These are phyloP conservation scores for Brassica carinata DNA, from an alignment of 345 rosid species.

Conservation along the genomic window DNA sequence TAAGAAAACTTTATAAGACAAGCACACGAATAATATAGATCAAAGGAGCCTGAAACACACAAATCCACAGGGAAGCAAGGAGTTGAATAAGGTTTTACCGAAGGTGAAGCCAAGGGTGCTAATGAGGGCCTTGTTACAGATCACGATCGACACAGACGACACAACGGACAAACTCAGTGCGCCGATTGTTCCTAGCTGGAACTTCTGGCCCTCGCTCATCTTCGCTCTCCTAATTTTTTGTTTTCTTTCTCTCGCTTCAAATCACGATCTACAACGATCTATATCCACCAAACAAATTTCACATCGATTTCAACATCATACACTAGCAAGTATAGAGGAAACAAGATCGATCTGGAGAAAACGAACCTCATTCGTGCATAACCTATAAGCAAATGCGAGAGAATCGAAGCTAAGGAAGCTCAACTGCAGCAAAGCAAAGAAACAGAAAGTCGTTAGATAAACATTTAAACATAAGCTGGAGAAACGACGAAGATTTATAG, in stretches of 20 bases:
- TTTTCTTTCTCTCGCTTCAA: conserved; percentile 36
- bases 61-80: not conserved
- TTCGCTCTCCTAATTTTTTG: conserved; percentile 29
- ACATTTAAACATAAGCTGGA: not conserved
- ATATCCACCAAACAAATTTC: conserved; percentile 7
- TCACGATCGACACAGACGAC: conserved; percentile 96
- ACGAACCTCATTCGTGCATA: conserved; percentile 31
- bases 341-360: conserved; percentile 32
- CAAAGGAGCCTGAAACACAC: not conserved
- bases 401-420: conserved; percentile 31
- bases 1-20: not conserved
- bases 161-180: conserved; percentile 93
- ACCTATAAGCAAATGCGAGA: conserved; percentile 8
- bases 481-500: conserved; percentile 23
- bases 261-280: conserved; percentile 37
- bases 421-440: conserved; percentile 29
- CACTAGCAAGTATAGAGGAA: not conserved
- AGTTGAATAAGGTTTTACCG: conserved; percentile 47
- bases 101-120: conserved; percentile 94
- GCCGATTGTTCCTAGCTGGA: conserved; percentile 95
- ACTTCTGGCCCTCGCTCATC: conserved; percentile 86
- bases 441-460: conserved; percentile 9
- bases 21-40: not conserved
- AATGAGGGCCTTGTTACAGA: conserved; percentile 98
- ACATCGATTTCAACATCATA: not conserved